phyloP scores from a whole-genome alignment of 2,329 filamentous ascomycete genomes.

The Colletotrichum sp. region DNA sequence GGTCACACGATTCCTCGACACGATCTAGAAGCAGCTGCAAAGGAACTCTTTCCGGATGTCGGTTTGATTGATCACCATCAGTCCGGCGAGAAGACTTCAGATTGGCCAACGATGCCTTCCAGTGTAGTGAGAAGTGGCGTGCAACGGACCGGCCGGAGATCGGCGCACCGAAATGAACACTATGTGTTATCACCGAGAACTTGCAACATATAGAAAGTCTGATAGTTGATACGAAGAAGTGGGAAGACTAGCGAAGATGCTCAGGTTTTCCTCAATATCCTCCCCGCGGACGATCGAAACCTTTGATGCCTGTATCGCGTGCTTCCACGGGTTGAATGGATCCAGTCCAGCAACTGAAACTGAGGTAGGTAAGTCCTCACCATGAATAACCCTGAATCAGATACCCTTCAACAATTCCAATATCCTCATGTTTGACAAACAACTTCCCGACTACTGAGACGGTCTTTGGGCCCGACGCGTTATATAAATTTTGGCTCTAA shows the following conservation, averaged over 20 bases:
- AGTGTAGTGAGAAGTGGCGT: too few relatives aligned
- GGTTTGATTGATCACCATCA: too few relatives aligned
- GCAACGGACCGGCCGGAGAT: too few relatives aligned
- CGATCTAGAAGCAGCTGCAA: too few relatives aligned
- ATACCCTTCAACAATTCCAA: background rate
- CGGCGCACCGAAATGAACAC: background rate
- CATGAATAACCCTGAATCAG: fast-evolving
- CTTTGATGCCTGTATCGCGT: background rate
- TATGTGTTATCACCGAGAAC: background rate
- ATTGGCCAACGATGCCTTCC: too few relatives aligned
- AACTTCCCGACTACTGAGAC: background rate
- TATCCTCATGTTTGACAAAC: background rate
- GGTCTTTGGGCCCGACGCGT: background rate
- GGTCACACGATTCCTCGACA: too few relatives aligned
- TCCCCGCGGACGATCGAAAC: background rate
- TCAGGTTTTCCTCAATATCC: background rate
- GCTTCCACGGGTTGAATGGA: background rate
- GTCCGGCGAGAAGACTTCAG: too few relatives aligned
- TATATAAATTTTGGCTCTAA: fast-evolving
- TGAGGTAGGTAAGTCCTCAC: too few relatives aligned
- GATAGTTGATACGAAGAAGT: background rate
- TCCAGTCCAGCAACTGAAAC: background rate
- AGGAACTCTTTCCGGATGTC: too few relatives aligned
- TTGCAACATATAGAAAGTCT: background rate
- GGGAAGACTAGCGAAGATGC: background rate